Percentiles rank a stretch among this genome's conserved stretches.
Conservation (phyloP, 352 stramenopile species). For the Phytophthora constricta region DNA sequence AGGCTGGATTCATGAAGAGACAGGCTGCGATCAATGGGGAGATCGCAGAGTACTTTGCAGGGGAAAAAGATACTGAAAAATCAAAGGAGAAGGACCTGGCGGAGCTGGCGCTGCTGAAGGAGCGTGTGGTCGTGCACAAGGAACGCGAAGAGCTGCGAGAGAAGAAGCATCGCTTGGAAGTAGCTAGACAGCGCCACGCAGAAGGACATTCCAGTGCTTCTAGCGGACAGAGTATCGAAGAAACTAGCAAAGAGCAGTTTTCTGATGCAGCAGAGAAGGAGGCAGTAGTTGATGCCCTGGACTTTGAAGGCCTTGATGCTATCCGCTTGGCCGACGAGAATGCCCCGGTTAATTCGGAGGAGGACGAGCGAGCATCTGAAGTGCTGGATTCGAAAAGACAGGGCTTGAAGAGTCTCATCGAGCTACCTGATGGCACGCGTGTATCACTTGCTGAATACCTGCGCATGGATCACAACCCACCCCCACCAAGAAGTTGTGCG, state of each 20-base stretch:
- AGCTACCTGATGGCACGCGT: constrained; percentile 64
- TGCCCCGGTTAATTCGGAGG: constrained; percentile 23
- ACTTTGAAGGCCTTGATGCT: constrained; percentile 45
- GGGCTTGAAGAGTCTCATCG: constrained; percentile 54
- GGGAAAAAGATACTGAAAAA: constrained; percentile 33
- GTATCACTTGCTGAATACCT: constrained; percentile 71
- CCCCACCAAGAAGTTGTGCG: constrained; percentile 59
- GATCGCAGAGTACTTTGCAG: constrained; percentile 53
- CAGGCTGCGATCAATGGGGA: constrained; percentile 46
- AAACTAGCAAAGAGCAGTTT: constrained; percentile 18
- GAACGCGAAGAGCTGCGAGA: constrained; percentile 72
- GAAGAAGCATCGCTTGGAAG: constrained; percentile 55
- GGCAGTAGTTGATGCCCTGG: constrained; percentile 7
- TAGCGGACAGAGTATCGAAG: background rate
- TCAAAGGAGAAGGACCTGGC: constrained; percentile 44
- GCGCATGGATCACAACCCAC: constrained; percentile 50
- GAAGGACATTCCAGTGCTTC: constrained; percentile 1
- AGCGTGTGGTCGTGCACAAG: constrained; percentile 69
- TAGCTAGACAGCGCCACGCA: constrained; percentile 53
- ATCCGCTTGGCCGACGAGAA: constrained; percentile 36
- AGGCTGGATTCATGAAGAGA: constrained; percentile 56
- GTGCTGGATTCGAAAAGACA: constrained; percentile 42
- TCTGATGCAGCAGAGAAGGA: constrained; percentile 29
- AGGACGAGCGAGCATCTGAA: constrained; percentile 37
- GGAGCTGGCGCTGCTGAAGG: constrained; percentile 52